Evolutionary conservation across 768 basidiomycete genomes (phyloP), one percentile per base, ranked within the genome.

Genomic region (Leccinum fibrillosum): DNA sequence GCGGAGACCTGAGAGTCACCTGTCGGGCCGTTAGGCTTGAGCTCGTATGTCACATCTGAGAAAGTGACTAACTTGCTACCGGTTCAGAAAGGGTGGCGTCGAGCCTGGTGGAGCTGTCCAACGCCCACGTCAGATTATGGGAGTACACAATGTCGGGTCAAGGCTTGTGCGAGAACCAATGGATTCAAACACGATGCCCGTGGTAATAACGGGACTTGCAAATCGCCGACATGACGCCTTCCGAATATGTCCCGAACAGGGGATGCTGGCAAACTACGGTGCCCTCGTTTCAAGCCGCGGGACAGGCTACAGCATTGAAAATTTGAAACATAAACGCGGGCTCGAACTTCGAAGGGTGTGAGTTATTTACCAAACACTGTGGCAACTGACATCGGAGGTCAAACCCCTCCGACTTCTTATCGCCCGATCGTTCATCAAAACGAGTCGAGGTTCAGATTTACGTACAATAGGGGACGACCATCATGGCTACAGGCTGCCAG

Each of bases 371-470:
- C 49, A 10, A 50, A 30, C 25, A 49, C 17, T 32, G 32, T 65
- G 61, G 54, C 9, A 62, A 48, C 17, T 56, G 57, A 39, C 34
- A 58, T 61, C 66, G 68, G 68, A 53, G 64, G 64, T 61, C 19
- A 51, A 58, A 64, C 45, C 42, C 19, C 67, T 59, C 68, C 68
- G 68, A 69, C 68, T 57, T 56, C 39, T 42, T n/a, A 66, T 60
- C 49, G 12, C n/a, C 64, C 62, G 58, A 68, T 17, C 32, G 1
- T 15, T 49, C 19, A 32, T 30, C 45, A 44, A 21, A 23, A 9
- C 21, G 26, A 19, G 48, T 54, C 17, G 48, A 21, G 32, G 34
- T 34, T 34, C 34, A 34, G 60, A 19, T 26, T 62, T 19, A 34
- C 45, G 28, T 19, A 50, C 34, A 34, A 34, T 34, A 34, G 32